A percentile compares a stretch with the other conserved stretches of the same genome.
phyloP scores from a whole-genome alignment of 352 stramenopile genomes.

The Phytophthora podocarpi region DNA sequence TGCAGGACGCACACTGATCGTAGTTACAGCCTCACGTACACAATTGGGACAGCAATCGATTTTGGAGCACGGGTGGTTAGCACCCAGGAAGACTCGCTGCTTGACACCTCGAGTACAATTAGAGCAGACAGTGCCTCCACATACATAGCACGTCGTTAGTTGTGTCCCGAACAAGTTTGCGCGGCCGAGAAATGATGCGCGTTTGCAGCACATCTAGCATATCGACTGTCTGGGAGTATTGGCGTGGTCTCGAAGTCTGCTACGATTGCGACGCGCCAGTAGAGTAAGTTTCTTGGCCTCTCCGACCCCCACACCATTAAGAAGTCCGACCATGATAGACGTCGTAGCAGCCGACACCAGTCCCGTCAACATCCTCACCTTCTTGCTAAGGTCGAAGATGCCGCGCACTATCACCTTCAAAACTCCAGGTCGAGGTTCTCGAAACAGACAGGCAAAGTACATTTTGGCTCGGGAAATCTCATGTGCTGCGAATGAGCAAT shows the following conservation, averaged over 20 bases:
- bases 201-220: no score
- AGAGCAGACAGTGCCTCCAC: constrained; percentile 42
- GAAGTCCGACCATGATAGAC: constrained; percentile 33
- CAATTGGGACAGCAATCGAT: constrained; percentile 45
- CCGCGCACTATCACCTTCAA: constrained; percentile 42
- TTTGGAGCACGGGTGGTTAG: constrained; percentile 14
- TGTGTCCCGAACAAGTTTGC: constrained; percentile 19
- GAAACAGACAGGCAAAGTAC: constrained; percentile 45
- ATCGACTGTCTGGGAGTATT: no score
- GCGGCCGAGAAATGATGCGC: constrained; percentile 29
- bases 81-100: constrained; percentile 45
- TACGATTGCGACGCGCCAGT: constrained; percentile 24
- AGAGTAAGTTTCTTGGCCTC: constrained; percentile 57
- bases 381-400: constrained; percentile 54
- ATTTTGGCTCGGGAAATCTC: constrained; percentile 36
- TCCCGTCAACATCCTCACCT: no score
- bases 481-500: no score
- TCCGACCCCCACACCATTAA: constrained; percentile 30
- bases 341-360: constrained; percentile 27
- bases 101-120: constrained; percentile 50
- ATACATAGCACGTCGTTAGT: constrained; percentile 47
- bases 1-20: constrained; percentile 24
- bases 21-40: constrained; percentile 36
- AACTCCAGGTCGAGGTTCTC: constrained; percentile 32
- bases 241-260: no score